Conservation (phyloP, 495 filamentous ascomycete species). For the Ramalina peruviana region DNA sequence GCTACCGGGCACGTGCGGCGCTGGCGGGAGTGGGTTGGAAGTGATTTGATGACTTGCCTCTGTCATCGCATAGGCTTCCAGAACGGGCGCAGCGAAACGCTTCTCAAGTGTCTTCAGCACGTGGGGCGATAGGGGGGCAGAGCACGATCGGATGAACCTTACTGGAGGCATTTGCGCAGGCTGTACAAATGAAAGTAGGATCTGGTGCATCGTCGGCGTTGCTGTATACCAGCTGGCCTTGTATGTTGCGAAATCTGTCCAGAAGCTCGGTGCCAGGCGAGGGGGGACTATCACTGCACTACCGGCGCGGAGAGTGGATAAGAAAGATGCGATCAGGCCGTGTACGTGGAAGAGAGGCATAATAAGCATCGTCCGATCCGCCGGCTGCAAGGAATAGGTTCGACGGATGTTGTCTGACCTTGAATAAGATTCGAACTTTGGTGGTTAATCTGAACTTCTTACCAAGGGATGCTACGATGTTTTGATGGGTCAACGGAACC, state of each 20-base stretch:
- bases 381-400: conserved; percentile 50
- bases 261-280: conserved; percentile 36
- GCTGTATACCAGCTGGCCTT: conserved; percentile 44
- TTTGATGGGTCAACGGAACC: conserved; percentile 63
- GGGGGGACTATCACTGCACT: conserved; percentile 20
- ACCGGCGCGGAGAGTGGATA: conserved; percentile 54
- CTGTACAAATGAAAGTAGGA: conserved; percentile 52
- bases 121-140: conserved; percentile 58
- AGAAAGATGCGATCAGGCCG: conserved; percentile 58
- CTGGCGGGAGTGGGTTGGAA: conserved; percentile 61
- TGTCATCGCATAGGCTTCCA: conserved; percentile 78
- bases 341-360: conserved; percentile 83
- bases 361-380: conserved; percentile 62
- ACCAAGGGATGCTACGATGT: conserved; percentile 58
- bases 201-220: conserved; percentile 60
- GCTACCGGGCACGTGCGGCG: conserved; percentile 53
- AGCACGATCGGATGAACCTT: conserved; percentile 74
- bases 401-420: conserved; percentile 46
- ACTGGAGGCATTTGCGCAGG: conserved; percentile 52
- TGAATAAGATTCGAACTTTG: background rate
- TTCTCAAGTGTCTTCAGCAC: conserved; percentile 57
- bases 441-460: conserved; percentile 11
- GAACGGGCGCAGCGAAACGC: conserved; percentile 54
- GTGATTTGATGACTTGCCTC: conserved; percentile 76
- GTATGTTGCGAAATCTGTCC: conserved; percentile 51